Evolutionary conservation across 345 rosid species (phyloP).

Genomic region (Mangifera indica): DNA sequence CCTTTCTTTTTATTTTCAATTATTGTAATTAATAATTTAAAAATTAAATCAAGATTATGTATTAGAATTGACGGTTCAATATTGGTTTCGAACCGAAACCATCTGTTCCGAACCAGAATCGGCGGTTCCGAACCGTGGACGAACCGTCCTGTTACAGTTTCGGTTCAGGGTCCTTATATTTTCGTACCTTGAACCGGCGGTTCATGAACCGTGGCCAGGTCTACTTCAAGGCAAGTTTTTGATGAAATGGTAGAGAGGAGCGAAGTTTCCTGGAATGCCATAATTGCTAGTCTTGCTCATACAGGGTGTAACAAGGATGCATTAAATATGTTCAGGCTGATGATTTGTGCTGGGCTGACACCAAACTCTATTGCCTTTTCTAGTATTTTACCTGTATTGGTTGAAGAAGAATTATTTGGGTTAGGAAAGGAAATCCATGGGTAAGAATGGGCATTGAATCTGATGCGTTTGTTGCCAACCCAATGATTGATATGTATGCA

Average conservation of each 20-base stretch:
- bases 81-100: too few species aligned
- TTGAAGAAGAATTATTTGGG: constrained; percentile 29
- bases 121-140: too few species aligned
- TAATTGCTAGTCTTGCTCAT: constrained; percentile 36
- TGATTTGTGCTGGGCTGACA: constrained; percentile 33
- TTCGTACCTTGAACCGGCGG: too few species aligned
- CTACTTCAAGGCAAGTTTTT: constrained; percentile 33
- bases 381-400: constrained; percentile 43
- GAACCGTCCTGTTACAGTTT: too few species aligned
- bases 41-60: too few species aligned
- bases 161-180: too few species aligned
- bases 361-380: constrained; percentile 46
- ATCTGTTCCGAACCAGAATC: too few species aligned
- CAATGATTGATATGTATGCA: constrained; percentile 56
- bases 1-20: too few species aligned
- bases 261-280: constrained; percentile 43
- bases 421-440: constrained; percentile 49
- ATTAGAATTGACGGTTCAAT: too few species aligned
- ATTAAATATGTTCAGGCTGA: constrained; percentile 32
- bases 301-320: constrained; percentile 32
- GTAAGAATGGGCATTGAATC: constrained; percentile 35
- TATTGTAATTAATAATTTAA: too few species aligned
- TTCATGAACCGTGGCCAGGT: too few species aligned
- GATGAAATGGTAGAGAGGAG: constrained; percentile 42
- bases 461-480: constrained; percentile 43